phyloP scores from a whole-genome alignment of 179 eudicot species.

The Beta macrorhiza region DNA sequence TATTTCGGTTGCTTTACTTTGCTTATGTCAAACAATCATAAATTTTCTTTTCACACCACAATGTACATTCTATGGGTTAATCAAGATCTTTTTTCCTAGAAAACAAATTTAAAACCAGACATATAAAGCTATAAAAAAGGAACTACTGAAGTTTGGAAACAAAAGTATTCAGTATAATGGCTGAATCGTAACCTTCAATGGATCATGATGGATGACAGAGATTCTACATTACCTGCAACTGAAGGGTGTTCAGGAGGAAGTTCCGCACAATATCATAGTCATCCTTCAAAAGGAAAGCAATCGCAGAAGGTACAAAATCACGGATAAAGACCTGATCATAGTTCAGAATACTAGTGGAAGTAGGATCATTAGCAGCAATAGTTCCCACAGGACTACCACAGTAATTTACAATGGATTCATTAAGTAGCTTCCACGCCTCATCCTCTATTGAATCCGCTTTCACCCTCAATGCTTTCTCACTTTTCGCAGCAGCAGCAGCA shows the following conservation, averaged over 20 bases:
- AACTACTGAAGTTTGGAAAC: neutral
- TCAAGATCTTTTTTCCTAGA: neutral
- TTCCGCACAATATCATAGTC: constrained; percentile 84
- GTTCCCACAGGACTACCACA: constrained; percentile 87
- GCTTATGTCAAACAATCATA: neutral
- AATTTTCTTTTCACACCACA: neutral
- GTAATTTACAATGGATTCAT: constrained; percentile 71
- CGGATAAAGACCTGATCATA: constrained; percentile 93
- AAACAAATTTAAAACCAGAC: neutral
- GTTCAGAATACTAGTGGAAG: constrained; percentile 49
- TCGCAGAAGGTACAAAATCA: constrained; percentile 81
- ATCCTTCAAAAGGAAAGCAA: constrained; percentile 83
- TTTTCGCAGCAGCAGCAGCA: constrained; percentile 27
- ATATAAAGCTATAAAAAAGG: neutral
- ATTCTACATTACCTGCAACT: constrained; percentile 65
- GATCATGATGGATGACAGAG: neutral
- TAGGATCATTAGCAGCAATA: constrained; percentile 90
- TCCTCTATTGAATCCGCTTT: constrained; percentile 59
- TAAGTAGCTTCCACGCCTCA: constrained; percentile 77
- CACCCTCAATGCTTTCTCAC: constrained; percentile 26
- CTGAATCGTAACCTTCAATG: neutral
- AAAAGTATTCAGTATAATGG: neutral
- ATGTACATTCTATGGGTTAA: neutral
- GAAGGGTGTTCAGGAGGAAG: constrained; percentile 89
- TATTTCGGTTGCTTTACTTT: neutral